phyloP scores from a whole-genome alignment of 2,329 filamentous ascomycete genomes.

The Colletotrichum shisoi region DNA sequence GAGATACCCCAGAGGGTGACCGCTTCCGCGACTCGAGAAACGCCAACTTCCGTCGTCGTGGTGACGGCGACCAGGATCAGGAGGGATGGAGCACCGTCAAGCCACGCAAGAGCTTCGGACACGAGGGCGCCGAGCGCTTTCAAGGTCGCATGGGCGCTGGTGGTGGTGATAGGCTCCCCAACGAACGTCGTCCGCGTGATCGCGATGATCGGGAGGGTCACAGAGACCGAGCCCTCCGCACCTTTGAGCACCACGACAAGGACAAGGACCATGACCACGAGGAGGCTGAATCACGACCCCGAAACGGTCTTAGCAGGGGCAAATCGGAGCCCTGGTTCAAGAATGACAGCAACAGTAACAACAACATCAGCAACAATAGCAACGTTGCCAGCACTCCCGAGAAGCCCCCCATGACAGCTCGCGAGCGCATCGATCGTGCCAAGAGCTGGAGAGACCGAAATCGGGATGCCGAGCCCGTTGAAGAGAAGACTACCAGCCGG shows the following conservation, averaged over 20 bases:
- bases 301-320: constrained; percentile 70
- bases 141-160: constrained; percentile 69
- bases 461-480: constrained; percentile 50
- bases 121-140: constrained; percentile 75
- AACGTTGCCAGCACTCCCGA: constrained; percentile 34
- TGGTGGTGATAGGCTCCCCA: constrained; percentile 55
- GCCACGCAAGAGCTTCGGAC: constrained; percentile 75
- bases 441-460: constrained; percentile 69
- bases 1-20: constrained; percentile 60
- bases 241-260: constrained; percentile 62
- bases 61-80: constrained; percentile 65
- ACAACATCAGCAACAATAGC: constrained; percentile 47
- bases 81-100: constrained; percentile 80
- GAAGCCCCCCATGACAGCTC: constrained; percentile 50
- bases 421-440: constrained; percentile 65
- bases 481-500: constrained; percentile 65
- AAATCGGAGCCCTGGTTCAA: constrained; percentile 80
- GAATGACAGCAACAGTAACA: constrained; percentile 58
- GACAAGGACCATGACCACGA: constrained; percentile 61
- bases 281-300: constrained; percentile 62
- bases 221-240: constrained; percentile 57
- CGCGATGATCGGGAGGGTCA: constrained; percentile 64
- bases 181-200: constrained; percentile 59
- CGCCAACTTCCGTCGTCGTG: constrained; percentile 61
- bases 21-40: constrained; percentile 59